These are phyloP conservation scores for Sclerotiophoma versabilis DNA, from an alignment of 2,329 filamentous ascomycete species.

Conservation along the genomic window DNA sequence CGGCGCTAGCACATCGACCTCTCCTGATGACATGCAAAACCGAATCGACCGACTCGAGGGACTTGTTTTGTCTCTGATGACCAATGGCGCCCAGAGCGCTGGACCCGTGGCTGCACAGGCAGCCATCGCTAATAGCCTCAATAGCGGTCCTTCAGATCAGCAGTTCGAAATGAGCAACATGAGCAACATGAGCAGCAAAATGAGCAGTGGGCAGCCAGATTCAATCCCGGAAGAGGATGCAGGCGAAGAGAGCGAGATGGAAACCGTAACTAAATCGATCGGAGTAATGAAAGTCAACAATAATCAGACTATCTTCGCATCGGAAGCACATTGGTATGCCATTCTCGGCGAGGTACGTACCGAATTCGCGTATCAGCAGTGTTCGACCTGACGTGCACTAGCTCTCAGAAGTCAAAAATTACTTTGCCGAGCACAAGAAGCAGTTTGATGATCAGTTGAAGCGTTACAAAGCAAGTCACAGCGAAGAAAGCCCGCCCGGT, in stretches of 20 bases:
- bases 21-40: conserved; percentile 97
- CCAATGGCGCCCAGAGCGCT: conserved; percentile 74
- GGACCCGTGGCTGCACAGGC: conserved; percentile 67
- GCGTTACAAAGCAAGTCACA: conserved; percentile 73
- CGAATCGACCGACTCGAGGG: conserved; percentile 95
- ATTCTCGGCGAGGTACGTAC: conserved; percentile 57
- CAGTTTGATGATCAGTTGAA: conserved; percentile 84
- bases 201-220: conserved; percentile 63
- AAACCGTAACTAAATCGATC: conserved; percentile 58
- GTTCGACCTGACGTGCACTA: conserved; percentile 40
- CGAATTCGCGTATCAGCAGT: background rate
- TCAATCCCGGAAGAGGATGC: conserved; percentile 60
- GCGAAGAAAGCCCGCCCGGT: conserved; percentile 63
- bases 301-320: conserved; percentile 57
- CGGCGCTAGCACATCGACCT: conserved; percentile 64
- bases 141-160: conserved; percentile 48
- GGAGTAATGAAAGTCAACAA: conserved; percentile 62
- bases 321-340: conserved; percentile 61
- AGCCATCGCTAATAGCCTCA: conserved; percentile 59
- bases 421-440: conserved; percentile 85
- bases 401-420: conserved; percentile 93
- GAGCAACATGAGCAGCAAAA: conserved; percentile 62
- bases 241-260: conserved; percentile 68
- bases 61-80: conserved; percentile 92
- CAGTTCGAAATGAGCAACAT: conserved; percentile 63